These are phyloP conservation scores for Calonectria honghensis DNA, from an alignment of 2,329 filamentous ascomycete species.

Conservation along the genomic window DNA sequence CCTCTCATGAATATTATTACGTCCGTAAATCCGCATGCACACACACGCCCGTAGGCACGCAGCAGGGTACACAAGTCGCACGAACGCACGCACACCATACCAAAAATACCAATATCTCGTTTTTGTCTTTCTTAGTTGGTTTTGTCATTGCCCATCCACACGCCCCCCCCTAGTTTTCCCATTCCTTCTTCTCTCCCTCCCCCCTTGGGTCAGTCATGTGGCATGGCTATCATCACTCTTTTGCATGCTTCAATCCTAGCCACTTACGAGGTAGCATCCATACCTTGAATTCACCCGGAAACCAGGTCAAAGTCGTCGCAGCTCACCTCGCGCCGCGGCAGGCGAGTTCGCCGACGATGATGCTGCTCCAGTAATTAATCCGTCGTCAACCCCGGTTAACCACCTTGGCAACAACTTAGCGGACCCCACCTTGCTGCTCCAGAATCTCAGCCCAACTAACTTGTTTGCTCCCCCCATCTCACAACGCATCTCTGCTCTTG, in stretches of 20 bases:
- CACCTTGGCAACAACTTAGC: not conserved
- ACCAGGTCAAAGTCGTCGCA: conserved; percentile 26
- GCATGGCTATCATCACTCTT: not conserved
- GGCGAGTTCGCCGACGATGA: conserved; percentile 7
- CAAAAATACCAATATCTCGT: conserved; percentile 26
- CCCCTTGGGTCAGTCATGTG: conserved; percentile 4
- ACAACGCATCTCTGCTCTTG: not conserved
- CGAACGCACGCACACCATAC: conserved; percentile 18
- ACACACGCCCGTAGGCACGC: conserved; percentile 20
- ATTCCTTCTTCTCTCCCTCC: conserved; percentile 20
- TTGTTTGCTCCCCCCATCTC: conserved; percentile 11
- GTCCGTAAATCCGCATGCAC: conserved; percentile 21
- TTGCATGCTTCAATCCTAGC: conserved; percentile 23
- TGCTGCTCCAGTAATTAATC: conserved; percentile 3
- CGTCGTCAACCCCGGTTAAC: not conserved
- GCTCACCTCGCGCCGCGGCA: conserved; percentile 4
- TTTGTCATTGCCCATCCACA: conserved; percentile 9
- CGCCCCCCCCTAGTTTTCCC: not conserved
- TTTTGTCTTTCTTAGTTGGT: conserved; percentile 22
- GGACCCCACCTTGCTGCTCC: conserved; percentile 11
- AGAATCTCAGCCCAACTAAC: conserved; percentile 23
- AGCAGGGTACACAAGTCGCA: conserved; percentile 16
- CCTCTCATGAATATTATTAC: conserved; percentile 22
- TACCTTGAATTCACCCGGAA: conserved; percentile 36
- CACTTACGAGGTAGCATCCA: conserved; percentile 34